Evolutionary conservation across 768 basidiomycete species (phyloP), one percentile per base, ranked within the genome.

Genomic region (Auricularia sp.): DNA sequence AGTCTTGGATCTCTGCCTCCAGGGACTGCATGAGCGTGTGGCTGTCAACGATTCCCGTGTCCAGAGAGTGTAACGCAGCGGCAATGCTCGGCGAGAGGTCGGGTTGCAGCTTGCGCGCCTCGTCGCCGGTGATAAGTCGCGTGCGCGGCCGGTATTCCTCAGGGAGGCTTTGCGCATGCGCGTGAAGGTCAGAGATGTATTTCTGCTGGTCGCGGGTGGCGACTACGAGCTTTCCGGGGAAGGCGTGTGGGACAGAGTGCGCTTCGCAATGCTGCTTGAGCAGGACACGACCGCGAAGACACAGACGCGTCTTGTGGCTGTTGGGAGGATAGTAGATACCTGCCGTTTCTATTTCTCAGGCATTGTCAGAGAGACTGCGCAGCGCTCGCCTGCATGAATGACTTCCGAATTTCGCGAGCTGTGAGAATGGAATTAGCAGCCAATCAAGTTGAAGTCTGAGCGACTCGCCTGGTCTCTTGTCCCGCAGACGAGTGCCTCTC

Each of bases 321-420:
- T 84, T 76, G 2, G 81, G 74, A 0, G 93, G 92, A 71, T 96
- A 96, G 71, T 93, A 93, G 1, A 93, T 77, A 33, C 91, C 91
- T 92, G 68, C 16, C 43, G 21, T n/a, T 29, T 14, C 3, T 47
- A 10, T 29, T 29, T 29, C 64, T 61, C 29, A 58, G 61, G 29
- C 10, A 35, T n/a, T 36, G 2, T 29, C 29, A 2, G 23, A 34
- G n/a, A 58, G 43, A 39, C 11, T 18, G 61, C 34, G 44, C 43
- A 3, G 23, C 29, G 63, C 66, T 72, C 71, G 86, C 90, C 93
- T 66, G 91, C 87, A 76, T 98, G 95, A 34, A 98, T 89, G 29
- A 98, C 95, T 71, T 97, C 95, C 0, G 93, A 95, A 73, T 96
- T 97, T 16, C 95, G 84, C 47, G 91, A 93, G 73, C 93, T 94